Conservation (phyloP, 345 rosid genomes). For the Euclidium syriacum region DNA sequence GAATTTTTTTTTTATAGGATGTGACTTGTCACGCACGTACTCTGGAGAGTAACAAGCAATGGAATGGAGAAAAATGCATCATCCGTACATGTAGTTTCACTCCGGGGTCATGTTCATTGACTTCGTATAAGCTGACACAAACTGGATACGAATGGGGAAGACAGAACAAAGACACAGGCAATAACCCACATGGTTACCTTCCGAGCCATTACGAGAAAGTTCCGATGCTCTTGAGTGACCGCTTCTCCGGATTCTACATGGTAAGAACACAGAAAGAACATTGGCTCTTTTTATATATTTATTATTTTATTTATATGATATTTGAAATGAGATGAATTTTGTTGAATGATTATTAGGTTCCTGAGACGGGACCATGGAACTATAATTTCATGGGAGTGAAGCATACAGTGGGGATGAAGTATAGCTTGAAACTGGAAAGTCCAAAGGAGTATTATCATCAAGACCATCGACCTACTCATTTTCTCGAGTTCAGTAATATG, state of each 20-base stretch:
- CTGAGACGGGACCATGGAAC: slow-evolving; percentile 96
- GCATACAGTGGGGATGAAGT: slow-evolving; percentile 88
- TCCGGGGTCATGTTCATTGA: slow-evolving; percentile 95
- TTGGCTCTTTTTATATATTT: background rate
- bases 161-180: slow-evolving; percentile 81
- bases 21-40: slow-evolving; percentile 79
- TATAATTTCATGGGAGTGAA: slow-evolving; percentile 98
- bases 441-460: slow-evolving; percentile 86
- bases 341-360: slow-evolving; percentile 46
- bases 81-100: slow-evolving; percentile 97
- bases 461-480: slow-evolving; percentile 95
- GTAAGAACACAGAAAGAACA: slow-evolving; percentile 35
- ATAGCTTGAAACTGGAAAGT: slow-evolving; percentile 76
- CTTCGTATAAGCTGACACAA: slow-evolving; percentile 91
- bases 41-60: slow-evolving; percentile 89
- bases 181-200: slow-evolving; percentile 95
- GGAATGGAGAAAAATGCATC: slow-evolving; percentile 99
- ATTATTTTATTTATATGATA: background rate
- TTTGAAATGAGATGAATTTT: background rate
- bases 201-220: slow-evolving; percentile 99
- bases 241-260: slow-evolving; percentile 98
- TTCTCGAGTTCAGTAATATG: slow-evolving; percentile 90
- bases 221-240: slow-evolving; percentile 93
- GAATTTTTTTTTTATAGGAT: slow-evolving; percentile 44
- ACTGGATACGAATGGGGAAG: slow-evolving; percentile 99